These are phyloP conservation scores for Trypanosomatidae sp. DNA, from an alignment of 208 protist species.

Conservation along the genomic window DNA sequence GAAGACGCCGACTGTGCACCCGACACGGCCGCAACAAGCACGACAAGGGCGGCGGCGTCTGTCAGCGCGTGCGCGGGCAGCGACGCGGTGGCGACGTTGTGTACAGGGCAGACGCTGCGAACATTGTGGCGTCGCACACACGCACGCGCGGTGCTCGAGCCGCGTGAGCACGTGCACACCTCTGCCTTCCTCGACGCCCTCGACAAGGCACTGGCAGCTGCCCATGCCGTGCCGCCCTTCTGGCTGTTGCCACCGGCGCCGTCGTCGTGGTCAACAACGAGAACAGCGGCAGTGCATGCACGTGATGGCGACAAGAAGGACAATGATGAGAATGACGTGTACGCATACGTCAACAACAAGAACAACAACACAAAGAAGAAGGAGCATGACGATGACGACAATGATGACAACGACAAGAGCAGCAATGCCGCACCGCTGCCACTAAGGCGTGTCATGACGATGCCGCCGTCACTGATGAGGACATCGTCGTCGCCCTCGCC, in stretches of 20 bases:
- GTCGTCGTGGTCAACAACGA: background rate
- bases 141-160: constrained; percentile 31
- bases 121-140: constrained; percentile 36
- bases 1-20: background rate
- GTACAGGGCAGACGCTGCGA: constrained; percentile 24
- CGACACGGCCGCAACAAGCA: no score
- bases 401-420: background rate
- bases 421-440: background rate
- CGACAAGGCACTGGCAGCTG: background rate
- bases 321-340: no score
- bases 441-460: constrained; percentile 1
- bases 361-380: background rate
- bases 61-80: no score
- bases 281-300: background rate
- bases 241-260: background rate
- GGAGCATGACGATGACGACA: no score
- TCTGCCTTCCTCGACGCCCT: background rate
- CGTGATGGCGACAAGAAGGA: no score
- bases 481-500: background rate
- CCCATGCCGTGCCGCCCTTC: background rate
- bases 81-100: no score
- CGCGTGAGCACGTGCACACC: constrained; percentile 23
- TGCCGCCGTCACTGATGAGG: constrained; percentile 1
- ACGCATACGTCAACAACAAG: no score
- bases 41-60: no score